A percentile compares a stretch with the other conserved stretches of the same genome.
These are phyloP conservation scores for Elsinoe batatas DNA, from an alignment of 2,329 filamentous ascomycete genomes.

Conservation along the genomic window DNA sequence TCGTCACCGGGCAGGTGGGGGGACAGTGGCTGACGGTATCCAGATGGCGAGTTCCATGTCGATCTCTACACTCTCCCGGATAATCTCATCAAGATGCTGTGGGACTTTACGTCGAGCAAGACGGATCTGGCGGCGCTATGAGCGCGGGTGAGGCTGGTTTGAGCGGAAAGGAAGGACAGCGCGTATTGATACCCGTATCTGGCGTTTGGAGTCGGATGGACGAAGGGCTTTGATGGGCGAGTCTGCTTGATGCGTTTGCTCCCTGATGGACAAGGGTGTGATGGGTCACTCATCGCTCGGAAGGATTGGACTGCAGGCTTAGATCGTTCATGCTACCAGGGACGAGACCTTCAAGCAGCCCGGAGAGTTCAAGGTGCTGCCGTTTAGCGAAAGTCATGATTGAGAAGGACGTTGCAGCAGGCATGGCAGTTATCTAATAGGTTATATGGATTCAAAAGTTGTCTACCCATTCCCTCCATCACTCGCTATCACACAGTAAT, in stretches of 20 bases:
- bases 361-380: too few relatives aligned
- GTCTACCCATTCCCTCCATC: not conserved
- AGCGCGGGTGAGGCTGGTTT: not conserved
- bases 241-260: not conserved
- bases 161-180: not conserved
- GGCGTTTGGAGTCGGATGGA: not conserved
- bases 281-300: too few relatives aligned
- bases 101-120: constrained; percentile 60
- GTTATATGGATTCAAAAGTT: not conserved
- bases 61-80: constrained; percentile 97
- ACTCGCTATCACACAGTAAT: not conserved
- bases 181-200: constrained; percentile 1
- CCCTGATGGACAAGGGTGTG: too few relatives aligned
- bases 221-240: not conserved
- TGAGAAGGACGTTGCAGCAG: not conserved
- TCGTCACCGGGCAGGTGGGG: constrained; percentile 14
- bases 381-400: too few relatives aligned
- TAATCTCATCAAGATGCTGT: constrained; percentile 78
- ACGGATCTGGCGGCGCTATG: constrained; percentile 24
- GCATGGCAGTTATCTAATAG: not conserved
- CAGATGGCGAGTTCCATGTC: constrained; percentile 94
- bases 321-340: too few relatives aligned
- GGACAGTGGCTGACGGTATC: constrained; percentile 28
- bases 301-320: too few relatives aligned
- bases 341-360: too few relatives aligned